Evolutionary conservation across 2,329 filamentous ascomycete genomes (phyloP).

Genomic region (Fusarium vanettenii): DNA sequence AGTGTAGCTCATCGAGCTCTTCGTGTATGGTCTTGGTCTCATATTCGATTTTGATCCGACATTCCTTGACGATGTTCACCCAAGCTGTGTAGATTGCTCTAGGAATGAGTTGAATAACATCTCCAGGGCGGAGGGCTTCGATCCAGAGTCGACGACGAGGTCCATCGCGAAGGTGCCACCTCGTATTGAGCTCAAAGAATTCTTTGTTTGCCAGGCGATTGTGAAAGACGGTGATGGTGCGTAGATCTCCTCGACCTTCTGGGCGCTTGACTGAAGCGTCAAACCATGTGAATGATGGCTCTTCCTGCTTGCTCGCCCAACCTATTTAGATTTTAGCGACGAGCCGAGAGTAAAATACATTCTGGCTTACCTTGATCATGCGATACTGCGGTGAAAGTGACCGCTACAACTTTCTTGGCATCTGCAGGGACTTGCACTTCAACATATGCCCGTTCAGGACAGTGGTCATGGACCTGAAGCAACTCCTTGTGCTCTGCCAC

Average conservation of each 20-base stretch:
- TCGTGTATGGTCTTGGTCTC: background rate
- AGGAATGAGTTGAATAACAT: constrained; percentile 27
- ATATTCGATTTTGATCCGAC: constrained; percentile 26
- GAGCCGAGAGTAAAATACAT: fast-evolving
- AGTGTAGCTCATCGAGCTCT: fast-evolving
- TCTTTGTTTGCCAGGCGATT: constrained; percentile 22
- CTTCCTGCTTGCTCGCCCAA: constrained; percentile 24
- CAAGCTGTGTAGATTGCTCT: constrained; percentile 30
- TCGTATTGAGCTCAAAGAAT: background rate
- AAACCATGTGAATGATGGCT: constrained; percentile 29
- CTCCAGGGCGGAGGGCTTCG: constrained; percentile 14
- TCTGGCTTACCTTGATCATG: constrained; percentile 20
- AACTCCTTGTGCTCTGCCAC: constrained; percentile 16
- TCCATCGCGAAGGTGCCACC: constrained; percentile 12
- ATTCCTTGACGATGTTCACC: constrained; percentile 31
- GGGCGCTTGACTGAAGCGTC: constrained; percentile 25
- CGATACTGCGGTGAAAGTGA: constrained; percentile 19
- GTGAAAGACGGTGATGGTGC: constrained; percentile 11
- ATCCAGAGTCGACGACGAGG: constrained; percentile 20
- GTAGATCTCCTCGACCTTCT: constrained; percentile 26
- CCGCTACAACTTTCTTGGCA: constrained; percentile 11
- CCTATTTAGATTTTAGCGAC: background rate
- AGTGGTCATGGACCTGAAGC: constrained; percentile 28
- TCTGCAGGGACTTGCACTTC: constrained; percentile 26
- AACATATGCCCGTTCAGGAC: constrained; percentile 23